These are phyloP conservation scores for Aureobasidium vineae DNA, from an alignment of 2,329 filamentous ascomycete genomes.

Conservation along the genomic window DNA sequence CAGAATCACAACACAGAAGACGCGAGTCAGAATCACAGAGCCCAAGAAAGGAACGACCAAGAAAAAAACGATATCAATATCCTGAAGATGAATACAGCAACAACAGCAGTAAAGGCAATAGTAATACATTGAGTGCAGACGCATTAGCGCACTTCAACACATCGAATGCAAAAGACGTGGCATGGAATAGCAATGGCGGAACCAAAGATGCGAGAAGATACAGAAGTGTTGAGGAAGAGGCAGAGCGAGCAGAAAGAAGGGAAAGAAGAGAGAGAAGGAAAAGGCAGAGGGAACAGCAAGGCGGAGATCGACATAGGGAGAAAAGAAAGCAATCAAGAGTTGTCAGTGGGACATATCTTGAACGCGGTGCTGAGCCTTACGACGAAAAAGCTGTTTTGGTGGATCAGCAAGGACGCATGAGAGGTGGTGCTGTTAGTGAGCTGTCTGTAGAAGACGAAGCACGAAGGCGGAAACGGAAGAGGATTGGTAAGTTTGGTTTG, in stretches of 20 bases:
- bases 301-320: conserved; percentile 31
- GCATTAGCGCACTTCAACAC: conserved; percentile 66
- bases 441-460: conserved; percentile 40
- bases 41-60: conserved; percentile 8
- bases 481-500: conserved; percentile 54
- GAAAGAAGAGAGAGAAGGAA: conserved; percentile 42
- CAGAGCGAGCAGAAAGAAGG: conserved; percentile 11
- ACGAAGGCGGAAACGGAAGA: conserved; percentile 52
- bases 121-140: conserved; percentile 50
- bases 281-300: conserved; percentile 43
- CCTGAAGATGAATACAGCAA: not conserved
- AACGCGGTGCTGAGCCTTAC: conserved; percentile 42
- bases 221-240: conserved; percentile 25
- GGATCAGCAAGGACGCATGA: conserved; percentile 43
- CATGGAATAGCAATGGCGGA: conserved; percentile 25
- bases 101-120: conserved; percentile 29
- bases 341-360: conserved; percentile 49
- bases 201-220: not conserved
- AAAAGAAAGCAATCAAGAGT: conserved; percentile 37
- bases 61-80: not conserved
- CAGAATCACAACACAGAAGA: not conserved
- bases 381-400: conserved; percentile 41
- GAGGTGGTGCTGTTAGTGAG: conserved; percentile 42
- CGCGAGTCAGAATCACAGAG: not conserved
- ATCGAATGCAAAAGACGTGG: conserved; percentile 25